phyloP scores from a whole-genome alignment of 257 asterid species.

The Voacanga thouarsii region DNA sequence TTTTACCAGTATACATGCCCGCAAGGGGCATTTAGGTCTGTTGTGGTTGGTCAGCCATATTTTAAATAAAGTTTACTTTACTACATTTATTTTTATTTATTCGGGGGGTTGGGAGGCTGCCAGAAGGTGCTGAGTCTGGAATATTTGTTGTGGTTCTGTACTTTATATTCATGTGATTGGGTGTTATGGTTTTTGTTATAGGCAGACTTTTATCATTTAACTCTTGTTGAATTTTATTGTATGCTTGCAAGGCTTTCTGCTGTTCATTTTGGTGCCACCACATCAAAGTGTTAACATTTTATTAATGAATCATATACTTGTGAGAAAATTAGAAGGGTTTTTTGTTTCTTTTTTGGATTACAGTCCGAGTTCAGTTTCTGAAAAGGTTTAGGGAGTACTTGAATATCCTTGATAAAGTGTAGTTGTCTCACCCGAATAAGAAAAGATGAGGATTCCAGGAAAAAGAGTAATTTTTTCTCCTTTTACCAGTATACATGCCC shows the following conservation, averaged over 20 bases:
- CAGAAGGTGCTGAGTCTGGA: not conserved
- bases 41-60: not conserved
- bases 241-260: not conserved
- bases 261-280: not conserved
- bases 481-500: not conserved
- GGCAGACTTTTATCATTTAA: not conserved
- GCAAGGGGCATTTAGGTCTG: not conserved
- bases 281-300: not conserved
- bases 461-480: not conserved
- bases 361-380: not conserved
- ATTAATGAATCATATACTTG: not conserved
- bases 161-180: not conserved
- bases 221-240: not conserved
- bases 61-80: not conserved
- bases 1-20: not conserved
- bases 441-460: too few species aligned
- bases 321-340: not conserved
- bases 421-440: too few species aligned
- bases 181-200: not conserved
- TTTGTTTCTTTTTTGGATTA: too few species aligned
- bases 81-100: too few species aligned
- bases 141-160: not conserved
- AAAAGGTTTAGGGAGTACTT: not conserved
- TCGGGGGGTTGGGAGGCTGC: too few species aligned
- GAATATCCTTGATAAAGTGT: not conserved